Base-by-base conservation (phyloP, 179 eudicot genomes). In the Kewa caespitosa region DNA sequence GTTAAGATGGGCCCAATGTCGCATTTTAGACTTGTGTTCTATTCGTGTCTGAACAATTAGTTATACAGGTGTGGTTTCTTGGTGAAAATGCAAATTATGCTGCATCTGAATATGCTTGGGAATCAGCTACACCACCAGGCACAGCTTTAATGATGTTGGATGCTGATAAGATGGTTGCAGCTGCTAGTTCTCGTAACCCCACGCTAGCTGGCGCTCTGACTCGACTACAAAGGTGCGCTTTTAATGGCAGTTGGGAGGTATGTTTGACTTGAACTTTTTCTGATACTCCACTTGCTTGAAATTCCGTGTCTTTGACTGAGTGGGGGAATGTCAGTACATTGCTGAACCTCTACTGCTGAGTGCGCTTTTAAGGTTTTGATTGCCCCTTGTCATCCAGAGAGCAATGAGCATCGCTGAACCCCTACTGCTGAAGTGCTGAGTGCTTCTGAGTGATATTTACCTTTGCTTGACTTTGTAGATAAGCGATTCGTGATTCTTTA, bases 241-340 rank as follows among this genome's bases (percentile, higher is more conserved):
- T 91, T 81, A 96, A 89, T 85, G 99, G 99, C 74, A 96, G 98
- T 74, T 96, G 98, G 99, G 99, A 96, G 99, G 99, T 96, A 81
- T 57, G 76, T 46, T 62, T 37, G 74, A 42, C 76, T 65, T 32
- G 15, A 42, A 34, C 8, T 38, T 63, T 46, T 25, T 61, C 48
- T 54, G 13, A 39, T 27, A n/a, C 10, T 36, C 59, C 28, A 31
- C 15, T 50, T n/a, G 11, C 52, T 69, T 33, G 33, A 39, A 2
- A 15, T 34, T 63, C 27, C 7, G 15, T 65, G 23, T 31, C 28
- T 25, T 57, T 38, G 27, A 32, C 33, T 52, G n/a, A 27, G 27
- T 69, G 57, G 30, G 34, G 32, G 43, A 30, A 1, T 30, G 37
- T 70, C 23, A 43, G 10, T 48, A 48, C n/a, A 14, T 48, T 48